Conservation (phyloP, 352 stramenopile species). For the Phytopythium kandeliae region DNA sequence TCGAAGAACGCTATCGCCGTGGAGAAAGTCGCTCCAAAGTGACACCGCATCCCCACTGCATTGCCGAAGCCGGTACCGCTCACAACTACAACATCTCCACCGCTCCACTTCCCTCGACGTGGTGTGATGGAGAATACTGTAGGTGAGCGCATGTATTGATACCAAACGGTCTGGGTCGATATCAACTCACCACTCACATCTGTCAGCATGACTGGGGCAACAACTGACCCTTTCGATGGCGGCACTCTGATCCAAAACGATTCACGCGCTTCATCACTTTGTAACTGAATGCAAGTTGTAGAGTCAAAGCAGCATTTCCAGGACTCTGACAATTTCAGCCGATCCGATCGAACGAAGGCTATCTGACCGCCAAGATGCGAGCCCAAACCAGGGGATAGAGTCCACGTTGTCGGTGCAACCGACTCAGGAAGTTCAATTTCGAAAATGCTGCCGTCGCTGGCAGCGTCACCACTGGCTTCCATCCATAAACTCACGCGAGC, state of each 20-base stretch:
- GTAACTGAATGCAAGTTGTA: constrained; percentile 14
- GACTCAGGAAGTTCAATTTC: background rate
- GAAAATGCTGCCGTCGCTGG: background rate
- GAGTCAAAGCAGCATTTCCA: constrained; percentile 38
- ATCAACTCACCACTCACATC: background rate
- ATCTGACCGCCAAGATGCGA: constrained; percentile 7
- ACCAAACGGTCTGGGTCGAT: constrained; percentile 20
- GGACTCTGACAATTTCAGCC: background rate
- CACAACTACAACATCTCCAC: constrained; percentile 20
- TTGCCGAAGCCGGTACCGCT: constrained; percentile 22
- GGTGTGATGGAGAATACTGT: constrained; percentile 19
- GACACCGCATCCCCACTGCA: constrained; percentile 13
- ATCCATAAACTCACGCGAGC: background rate
- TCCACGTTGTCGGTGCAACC: constrained; percentile 8
- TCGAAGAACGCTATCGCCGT: constrained; percentile 15
- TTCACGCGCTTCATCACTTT: background rate
- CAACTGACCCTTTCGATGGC: constrained; percentile 9
- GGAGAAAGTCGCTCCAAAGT: constrained; percentile 18
- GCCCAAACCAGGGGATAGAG: constrained; percentile 16
- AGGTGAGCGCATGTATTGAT: constrained; percentile 21
- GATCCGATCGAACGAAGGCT: background rate
- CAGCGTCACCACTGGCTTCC: background rate
- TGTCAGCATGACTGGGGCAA: constrained; percentile 17
- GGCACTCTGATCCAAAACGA: constrained; percentile 14
- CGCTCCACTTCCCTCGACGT: constrained; percentile 9